Evolutionary conservation across 2,329 filamentous ascomycete genomes (phyloP), one percentile per base, ranked within the genome.

Genomic region (Diplodia seriata): DNA sequence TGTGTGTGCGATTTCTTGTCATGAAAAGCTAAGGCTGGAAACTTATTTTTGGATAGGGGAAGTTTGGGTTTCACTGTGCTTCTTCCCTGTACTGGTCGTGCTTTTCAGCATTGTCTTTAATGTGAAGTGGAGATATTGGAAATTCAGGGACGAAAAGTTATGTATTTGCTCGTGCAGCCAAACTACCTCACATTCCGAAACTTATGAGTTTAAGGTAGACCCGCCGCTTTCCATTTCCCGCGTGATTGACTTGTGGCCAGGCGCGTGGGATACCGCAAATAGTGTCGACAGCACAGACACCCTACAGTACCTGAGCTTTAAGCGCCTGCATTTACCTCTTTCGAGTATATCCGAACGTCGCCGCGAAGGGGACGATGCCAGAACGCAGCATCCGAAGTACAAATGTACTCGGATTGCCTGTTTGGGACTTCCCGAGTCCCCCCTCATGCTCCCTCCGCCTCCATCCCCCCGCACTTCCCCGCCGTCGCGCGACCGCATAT

Each of bases 391-490:
- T 50, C 43, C 20, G 57, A 36, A 9, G 57, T 26, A 36, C 29
- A 33, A 8, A 20, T 11, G 18, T 11, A 0, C 8, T 43, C 40
- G 57, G 57, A 62, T 50, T 62, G 47, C 57, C 57, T 62, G 36
- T 50, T 62, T 29, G 40, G 57, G 57, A 11, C 12, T 62, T 62
- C 29, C 57, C 33, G 57, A 4, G 31, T 47, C 36, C 33, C 33
- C 26, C 11, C 55, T 40, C 6, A 33, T 6, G 31, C 31, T 33
- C 31, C 55, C 29, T 31, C 26, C 26, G 49, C 57, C 12, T 23
- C 26, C 23, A 20, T 47, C 56, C 57, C 26, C 53, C 57, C 57
- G 57, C 57, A 62, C 57, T 62, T 62, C 57, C 57, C 57, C 57
- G 57, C 53, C 9, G 29, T 20, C 18, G 31, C 53, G 31, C 40